These are phyloP conservation scores for Nemania serpens DNA, from an alignment of 2,329 filamentous ascomycete species.

Conservation along the genomic window DNA sequence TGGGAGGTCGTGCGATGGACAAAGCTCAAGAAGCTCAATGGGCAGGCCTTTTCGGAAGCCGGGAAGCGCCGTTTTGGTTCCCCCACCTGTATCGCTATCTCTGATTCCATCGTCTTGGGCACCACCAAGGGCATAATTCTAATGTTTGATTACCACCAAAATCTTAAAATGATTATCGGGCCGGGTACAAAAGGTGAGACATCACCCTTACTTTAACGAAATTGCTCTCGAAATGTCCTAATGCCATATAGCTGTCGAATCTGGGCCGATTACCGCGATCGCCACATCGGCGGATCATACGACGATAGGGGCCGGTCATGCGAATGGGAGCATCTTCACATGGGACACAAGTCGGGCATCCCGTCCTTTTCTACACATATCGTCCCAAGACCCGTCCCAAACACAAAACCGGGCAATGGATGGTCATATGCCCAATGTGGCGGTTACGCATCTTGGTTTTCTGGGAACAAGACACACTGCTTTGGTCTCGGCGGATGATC, in stretches of 20 bases:
- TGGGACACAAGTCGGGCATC: slow-evolving; percentile 89
- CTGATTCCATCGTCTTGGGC: slow-evolving; percentile 85
- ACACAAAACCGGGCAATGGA: slow-evolving; percentile 70
- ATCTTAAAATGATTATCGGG: slow-evolving; percentile 89
- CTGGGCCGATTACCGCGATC: slow-evolving; percentile 82
- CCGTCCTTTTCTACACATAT: slow-evolving; percentile 85
- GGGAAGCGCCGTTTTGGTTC: slow-evolving; percentile 91
- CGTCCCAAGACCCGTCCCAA: slow-evolving; percentile 71
- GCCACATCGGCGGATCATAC: slow-evolving; percentile 93
- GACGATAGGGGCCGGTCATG: slow-evolving; percentile 88
- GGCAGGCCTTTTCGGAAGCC: slow-evolving; percentile 88
- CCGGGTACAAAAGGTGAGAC: slow-evolving; percentile 82
- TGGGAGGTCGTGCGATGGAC: slow-evolving; percentile 99
- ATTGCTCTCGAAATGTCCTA: slow-evolving; percentile 36
- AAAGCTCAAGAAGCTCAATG: slow-evolving; percentile 84
- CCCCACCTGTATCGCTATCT: slow-evolving; percentile 87
- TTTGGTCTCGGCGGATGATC: slow-evolving; percentile 90
- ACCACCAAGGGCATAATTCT: slow-evolving; percentile 94
- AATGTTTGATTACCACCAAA: slow-evolving; percentile 97
- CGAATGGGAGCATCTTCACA: slow-evolving; percentile 89
- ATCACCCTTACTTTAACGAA: not conserved
- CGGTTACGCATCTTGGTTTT: slow-evolving; percentile 91
- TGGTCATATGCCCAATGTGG: slow-evolving; percentile 78
- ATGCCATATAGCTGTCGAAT: slow-evolving; percentile 73
- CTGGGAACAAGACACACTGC: slow-evolving; percentile 92